A percentile compares a stretch with the other conserved stretches of the same genome.
Evolutionary conservation across 208 protist species (phyloP).

Genomic region (Trypanosoma vivax): DNA sequence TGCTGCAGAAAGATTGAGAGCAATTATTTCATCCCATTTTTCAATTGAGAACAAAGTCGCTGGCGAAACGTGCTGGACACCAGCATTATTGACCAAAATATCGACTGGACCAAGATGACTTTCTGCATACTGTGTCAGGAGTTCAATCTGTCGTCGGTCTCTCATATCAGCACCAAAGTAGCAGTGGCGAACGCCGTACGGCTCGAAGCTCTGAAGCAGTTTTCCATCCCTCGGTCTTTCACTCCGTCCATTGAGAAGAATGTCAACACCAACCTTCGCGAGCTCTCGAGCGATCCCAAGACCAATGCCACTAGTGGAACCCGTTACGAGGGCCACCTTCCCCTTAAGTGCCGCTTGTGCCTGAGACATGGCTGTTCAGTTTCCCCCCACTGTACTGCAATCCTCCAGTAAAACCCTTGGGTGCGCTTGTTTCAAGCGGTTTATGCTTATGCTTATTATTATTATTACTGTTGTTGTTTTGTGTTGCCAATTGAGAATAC

Average conservation of each 20-base stretch:
- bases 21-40: constrained; percentile 39
- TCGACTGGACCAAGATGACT: constrained; percentile 24
- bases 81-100: constrained; percentile 54
- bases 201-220: constrained; percentile 2
- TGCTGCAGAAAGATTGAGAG: constrained; percentile 29
- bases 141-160: constrained; percentile 7
- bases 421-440: no score
- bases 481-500: no score
- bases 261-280: constrained; percentile 21
- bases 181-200: constrained; percentile 12
- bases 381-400: no score
- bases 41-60: constrained; percentile 27
- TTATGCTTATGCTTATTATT: no score
- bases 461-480: no score
- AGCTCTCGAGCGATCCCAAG: constrained; percentile 29
- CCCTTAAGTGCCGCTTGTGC: constrained; percentile 7
- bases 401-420: no score
- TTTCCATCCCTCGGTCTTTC: neutral
- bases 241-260: constrained; percentile 24
- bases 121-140: constrained; percentile 14
- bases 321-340: constrained; percentile 34
- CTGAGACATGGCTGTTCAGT: no score
- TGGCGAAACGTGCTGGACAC: constrained; percentile 34
- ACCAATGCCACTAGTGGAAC: constrained; percentile 37
- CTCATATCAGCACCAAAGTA: constrained; percentile 21